A percentile compares a stretch with the other conserved stretches of the same genome.
Evolutionary conservation across 345 rosid species (phyloP).

Genomic region (Ailanthus altissimus): DNA sequence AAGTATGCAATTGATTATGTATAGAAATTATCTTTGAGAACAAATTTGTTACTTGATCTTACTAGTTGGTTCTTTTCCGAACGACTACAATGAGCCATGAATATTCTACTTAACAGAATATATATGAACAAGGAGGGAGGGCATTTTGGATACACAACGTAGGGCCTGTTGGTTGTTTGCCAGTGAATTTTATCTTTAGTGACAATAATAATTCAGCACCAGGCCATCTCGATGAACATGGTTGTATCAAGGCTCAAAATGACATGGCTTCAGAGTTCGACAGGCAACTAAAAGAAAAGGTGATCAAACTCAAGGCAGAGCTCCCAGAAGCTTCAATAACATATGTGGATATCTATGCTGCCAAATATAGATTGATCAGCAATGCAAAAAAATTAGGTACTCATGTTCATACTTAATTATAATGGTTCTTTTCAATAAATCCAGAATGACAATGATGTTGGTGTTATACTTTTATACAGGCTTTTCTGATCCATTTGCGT

Average conservation of each 20-base stretch:
- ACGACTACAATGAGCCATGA: too few species aligned
- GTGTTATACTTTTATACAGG: too few species aligned
- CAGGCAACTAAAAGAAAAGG: constrained; percentile 60
- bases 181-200: constrained; percentile 70
- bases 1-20: too few species aligned
- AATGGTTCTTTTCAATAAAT: background rate
- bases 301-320: constrained; percentile 53
- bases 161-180: constrained; percentile 88
- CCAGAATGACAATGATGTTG: too few species aligned
- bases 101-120: too few species aligned
- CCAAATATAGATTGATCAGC: constrained; percentile 72
- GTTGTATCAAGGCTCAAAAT: constrained; percentile 81
- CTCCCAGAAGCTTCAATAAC: constrained; percentile 70
- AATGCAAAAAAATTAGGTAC: constrained; percentile 63
- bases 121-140: constrained; percentile 58
- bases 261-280: constrained; percentile 70
- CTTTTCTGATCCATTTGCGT: constrained; percentile 49
- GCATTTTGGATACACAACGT: constrained; percentile 86
- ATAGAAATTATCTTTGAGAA: too few species aligned
- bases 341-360: constrained; percentile 75
- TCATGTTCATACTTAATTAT: background rate
- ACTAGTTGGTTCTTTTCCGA: too few species aligned
- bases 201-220: constrained; percentile 63
- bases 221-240: constrained; percentile 60
- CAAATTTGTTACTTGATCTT: too few species aligned